Conservation (phyloP, 257 asterid species). For the Solanum sitiens region DNA sequence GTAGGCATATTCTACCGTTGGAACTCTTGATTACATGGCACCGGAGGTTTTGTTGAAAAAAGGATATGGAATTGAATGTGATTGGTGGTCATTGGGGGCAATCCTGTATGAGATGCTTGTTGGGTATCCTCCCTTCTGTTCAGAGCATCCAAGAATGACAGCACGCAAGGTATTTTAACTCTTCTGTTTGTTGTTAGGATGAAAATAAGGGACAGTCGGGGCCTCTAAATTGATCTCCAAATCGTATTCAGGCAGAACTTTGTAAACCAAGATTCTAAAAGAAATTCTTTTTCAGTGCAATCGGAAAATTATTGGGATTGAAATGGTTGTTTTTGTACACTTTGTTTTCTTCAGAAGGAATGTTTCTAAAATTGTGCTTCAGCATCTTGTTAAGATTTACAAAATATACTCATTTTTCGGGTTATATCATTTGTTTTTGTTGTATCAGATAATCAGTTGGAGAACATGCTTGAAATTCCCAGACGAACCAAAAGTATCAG, state of each 20-base stretch:
- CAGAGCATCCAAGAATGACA: slow-evolving; percentile 96
- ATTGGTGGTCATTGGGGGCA: slow-evolving; percentile 98
- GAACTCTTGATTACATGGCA: slow-evolving; percentile 98
- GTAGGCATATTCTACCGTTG: slow-evolving; percentile 96
- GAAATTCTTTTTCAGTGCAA: neutral
- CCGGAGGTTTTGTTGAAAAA: slow-evolving; percentile 88
- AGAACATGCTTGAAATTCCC: slow-evolving; percentile 86
- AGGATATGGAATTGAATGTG: slow-evolving; percentile 99
- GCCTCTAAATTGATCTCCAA: neutral
- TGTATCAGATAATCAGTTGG: slow-evolving; percentile 82
- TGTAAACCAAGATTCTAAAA: neutral
- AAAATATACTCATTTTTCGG: neutral
- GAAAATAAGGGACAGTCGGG: neutral
- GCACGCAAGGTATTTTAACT: slow-evolving; percentile 74
- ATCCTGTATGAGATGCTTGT: slow-evolving; percentile 88
- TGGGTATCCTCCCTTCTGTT: slow-evolving; percentile 96
- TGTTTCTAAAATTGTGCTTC: neutral
- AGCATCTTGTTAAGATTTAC: neutral
- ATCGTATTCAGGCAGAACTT: neutral
- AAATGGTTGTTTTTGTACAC: neutral
- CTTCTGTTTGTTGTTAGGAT: neutral
- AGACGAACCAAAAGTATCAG: slow-evolving; percentile 78
- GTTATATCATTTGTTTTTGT: neutral
- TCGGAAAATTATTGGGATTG: neutral
- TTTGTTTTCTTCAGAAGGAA: neutral